Conservation (phyloP, 2,329 filamentous ascomycete species). For the Amylocarpus encephaloides region DNA sequence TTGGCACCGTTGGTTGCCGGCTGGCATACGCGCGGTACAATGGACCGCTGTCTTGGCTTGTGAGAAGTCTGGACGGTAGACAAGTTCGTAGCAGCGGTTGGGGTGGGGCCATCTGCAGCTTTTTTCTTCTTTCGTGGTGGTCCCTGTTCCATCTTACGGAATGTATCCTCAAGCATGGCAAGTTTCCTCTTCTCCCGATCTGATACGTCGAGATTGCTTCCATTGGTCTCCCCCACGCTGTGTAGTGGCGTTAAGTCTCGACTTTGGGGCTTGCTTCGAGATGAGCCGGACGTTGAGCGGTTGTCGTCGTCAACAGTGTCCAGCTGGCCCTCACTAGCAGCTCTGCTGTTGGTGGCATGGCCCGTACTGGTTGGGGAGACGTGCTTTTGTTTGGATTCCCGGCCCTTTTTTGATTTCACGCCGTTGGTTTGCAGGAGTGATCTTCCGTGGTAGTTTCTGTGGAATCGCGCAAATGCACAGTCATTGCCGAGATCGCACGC, state of each 20-base stretch:
- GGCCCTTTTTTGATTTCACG: slow-evolving; percentile 31
- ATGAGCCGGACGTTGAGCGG: slow-evolving; percentile 43
- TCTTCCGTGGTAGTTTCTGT: slow-evolving; percentile 49
- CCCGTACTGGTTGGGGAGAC: slow-evolving; percentile 58
- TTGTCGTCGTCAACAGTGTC: slow-evolving; percentile 51
- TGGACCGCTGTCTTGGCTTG: slow-evolving; percentile 30
- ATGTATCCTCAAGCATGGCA: slow-evolving; percentile 60
- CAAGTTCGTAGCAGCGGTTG: slow-evolving; percentile 11
- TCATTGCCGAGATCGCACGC: slow-evolving; percentile 61
- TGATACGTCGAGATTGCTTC: slow-evolving; percentile 51
- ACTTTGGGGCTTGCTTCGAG: slow-evolving; percentile 59
- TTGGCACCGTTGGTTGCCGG: slow-evolving; percentile 15
- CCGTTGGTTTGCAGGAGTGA: slow-evolving; percentile 40
- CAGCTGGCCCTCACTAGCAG: slow-evolving; percentile 53
- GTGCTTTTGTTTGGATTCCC: slow-evolving; percentile 46
- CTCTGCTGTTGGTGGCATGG: slow-evolving; percentile 56
- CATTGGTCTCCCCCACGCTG: slow-evolving; percentile 47
- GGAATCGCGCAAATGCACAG: slow-evolving; percentile 59
- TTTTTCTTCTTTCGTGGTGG: slow-evolving; percentile 54
- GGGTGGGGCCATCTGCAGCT: slow-evolving; percentile 45
- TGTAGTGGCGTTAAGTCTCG: slow-evolving; percentile 54
- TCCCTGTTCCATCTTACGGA: slow-evolving; percentile 54
- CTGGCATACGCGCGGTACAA: slow-evolving; percentile 25
- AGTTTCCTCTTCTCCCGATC: slow-evolving; percentile 63
- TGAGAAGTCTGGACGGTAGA: slow-evolving; percentile 22